These are phyloP conservation scores for Gliomastix tumulicola DNA, from an alignment of 2,329 filamentous ascomycete genomes.

Conservation along the genomic window DNA sequence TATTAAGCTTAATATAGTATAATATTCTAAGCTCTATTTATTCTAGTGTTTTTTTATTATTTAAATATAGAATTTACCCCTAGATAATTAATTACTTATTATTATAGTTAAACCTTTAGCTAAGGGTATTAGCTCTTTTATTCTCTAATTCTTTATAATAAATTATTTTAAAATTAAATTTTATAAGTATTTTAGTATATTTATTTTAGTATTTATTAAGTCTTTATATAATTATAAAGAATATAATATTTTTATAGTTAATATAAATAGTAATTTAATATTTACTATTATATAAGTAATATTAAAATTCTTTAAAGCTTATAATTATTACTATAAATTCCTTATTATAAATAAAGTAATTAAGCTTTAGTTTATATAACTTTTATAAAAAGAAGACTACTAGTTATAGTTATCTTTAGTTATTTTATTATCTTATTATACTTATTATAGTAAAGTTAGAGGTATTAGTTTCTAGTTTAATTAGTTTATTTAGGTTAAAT, in stretches of 20 bases:
- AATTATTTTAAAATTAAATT: conserved; percentile 1
- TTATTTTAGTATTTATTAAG: too few species aligned
- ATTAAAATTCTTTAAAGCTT: too few species aligned
- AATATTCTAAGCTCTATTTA: conserved; percentile 1
- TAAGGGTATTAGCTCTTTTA: conserved; percentile 3
- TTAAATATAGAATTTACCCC: too few species aligned
- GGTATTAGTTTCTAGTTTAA: neutral
- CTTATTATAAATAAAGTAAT: too few species aligned
- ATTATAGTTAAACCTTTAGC: conserved; percentile 2
- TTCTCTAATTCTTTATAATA: too few species aligned
- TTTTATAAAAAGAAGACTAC: too few species aligned
- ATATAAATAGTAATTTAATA: conserved; percentile 3
- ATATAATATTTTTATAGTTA: conserved; percentile 4
- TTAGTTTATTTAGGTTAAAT: conserved; percentile 1
- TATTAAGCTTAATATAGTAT: too few species aligned
- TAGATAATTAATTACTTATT: conserved; percentile 2
- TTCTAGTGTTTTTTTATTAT: neutral
- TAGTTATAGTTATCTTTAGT: too few species aligned
- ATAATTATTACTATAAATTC: too few species aligned
- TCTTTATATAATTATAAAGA: conserved; percentile 2
- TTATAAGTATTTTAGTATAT: neutral
- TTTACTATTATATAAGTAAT: too few species aligned
- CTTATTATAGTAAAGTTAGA: neutral
- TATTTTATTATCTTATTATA: neutral
- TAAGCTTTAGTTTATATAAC: too few species aligned